These are phyloP conservation scores for Ceratobasidium sp. DNA, from an alignment of 1,284 basidiomycete genomes.

Conservation along the genomic window DNA sequence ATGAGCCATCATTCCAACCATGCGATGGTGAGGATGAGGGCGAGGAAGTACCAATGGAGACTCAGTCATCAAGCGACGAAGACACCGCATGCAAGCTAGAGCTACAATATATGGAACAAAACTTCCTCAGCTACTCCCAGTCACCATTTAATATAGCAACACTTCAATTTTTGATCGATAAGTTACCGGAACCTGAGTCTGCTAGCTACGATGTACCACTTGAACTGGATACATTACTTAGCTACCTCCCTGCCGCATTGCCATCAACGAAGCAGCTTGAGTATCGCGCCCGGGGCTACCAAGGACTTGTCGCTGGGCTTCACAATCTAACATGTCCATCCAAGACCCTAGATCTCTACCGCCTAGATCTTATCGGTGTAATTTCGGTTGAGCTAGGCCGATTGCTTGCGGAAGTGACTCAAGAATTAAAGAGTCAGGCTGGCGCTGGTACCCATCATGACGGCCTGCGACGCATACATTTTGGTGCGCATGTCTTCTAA, in stretches of 20 bases:
- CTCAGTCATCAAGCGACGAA: not conserved
- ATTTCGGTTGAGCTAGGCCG: not conserved
- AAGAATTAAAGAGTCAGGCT: not conserved
- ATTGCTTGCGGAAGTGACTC: not conserved
- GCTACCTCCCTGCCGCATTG: not conserved
- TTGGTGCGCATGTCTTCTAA: not conserved
- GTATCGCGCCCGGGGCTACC: not conserved
- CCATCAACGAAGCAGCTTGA: not conserved
- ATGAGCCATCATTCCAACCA: not conserved
- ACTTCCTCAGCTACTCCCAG: not conserved
- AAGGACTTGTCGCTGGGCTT: not conserved
- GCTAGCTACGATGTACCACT: not conserved
- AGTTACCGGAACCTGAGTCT: not conserved
- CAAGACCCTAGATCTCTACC: not conserved
- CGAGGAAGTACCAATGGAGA: not conserved
- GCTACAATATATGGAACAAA: not conserved
- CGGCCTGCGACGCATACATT: conserved; percentile 3
- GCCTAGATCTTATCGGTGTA: not conserved
- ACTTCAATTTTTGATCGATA: not conserved
- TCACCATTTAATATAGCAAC: not conserved
- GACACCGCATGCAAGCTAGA: not conserved
- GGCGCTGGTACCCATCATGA: not conserved
- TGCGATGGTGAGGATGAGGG: too few relatives aligned
- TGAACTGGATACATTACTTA: not conserved
- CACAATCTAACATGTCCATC: not conserved